These are phyloP conservation scores for Thelonectria rubi DNA, from an alignment of 2,329 filamentous ascomycete genomes.

Conservation along the genomic window DNA sequence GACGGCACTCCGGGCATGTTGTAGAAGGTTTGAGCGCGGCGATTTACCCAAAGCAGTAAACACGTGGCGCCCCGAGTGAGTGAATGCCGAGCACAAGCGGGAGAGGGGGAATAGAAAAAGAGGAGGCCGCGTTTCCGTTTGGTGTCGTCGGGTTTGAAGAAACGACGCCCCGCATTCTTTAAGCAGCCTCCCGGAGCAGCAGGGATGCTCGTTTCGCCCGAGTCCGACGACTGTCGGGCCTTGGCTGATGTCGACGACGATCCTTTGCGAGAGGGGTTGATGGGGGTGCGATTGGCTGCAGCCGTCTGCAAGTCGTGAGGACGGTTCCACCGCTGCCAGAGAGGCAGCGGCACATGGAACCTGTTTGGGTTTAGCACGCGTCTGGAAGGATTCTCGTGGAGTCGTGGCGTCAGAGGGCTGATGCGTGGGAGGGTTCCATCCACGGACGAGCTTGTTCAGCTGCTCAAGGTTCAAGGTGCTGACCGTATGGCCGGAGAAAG, in stretches of 20 bases:
- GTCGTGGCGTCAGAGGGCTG: background rate
- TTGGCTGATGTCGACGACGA: slow-evolving; percentile 4
- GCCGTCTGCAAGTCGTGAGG: background rate
- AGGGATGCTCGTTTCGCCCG: slow-evolving; percentile 9
- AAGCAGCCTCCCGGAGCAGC: background rate
- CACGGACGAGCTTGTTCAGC: too few species aligned
- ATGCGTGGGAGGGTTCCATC: background rate
- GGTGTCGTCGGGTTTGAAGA: slow-evolving; percentile 5
- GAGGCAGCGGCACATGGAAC: slow-evolving; percentile 28
- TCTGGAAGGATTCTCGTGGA: background rate
- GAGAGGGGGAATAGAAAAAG: background rate
- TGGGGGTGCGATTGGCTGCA: background rate
- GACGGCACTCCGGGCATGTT: slow-evolving; percentile 62
- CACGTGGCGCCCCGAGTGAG: slow-evolving; percentile 9
- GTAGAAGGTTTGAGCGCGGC: slow-evolving; percentile 22
- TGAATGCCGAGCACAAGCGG: background rate
- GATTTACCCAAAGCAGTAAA: slow-evolving; percentile 36
- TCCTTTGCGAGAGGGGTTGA: background rate
- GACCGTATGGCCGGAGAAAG: background rate
- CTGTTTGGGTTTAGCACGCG: slow-evolving; percentile 25
- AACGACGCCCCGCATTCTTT: slow-evolving; percentile 19
- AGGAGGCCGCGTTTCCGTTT: background rate
- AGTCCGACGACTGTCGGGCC: slow-evolving; percentile 3
- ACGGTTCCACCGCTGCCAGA: slow-evolving; percentile 8
- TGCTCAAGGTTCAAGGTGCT: background rate